A percentile compares a stretch with the other conserved stretches of the same genome.
Evolutionary conservation across 345 rosid species (phyloP).

Genomic region (Barbarea vulgaris): DNA sequence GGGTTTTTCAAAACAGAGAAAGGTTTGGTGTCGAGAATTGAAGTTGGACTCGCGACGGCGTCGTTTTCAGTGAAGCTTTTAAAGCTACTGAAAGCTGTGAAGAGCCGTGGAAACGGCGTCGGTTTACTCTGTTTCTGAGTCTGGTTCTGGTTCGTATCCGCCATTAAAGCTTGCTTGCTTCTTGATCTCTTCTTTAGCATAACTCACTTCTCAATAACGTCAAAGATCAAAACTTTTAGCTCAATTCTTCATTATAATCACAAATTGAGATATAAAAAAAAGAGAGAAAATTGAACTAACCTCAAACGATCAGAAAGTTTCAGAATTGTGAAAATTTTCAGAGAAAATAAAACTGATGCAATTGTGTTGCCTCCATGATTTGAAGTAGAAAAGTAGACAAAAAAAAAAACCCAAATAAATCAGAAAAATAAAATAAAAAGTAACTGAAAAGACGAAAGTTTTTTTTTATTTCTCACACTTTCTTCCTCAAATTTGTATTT

Average conservation of each 20-base stretch:
- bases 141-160: slow-evolving; percentile 51
- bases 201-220: slow-evolving; percentile 24
- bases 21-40: slow-evolving; percentile 80
- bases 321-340: not conserved
- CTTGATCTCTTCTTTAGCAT: slow-evolving; percentile 52
- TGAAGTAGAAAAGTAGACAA: slow-evolving; percentile 8
- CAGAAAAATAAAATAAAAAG: slow-evolving; percentile 19
- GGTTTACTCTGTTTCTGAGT: slow-evolving; percentile 51
- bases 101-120: slow-evolving; percentile 65
- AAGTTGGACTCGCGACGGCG: slow-evolving; percentile 74
- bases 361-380: slow-evolving; percentile 38
- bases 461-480: slow-evolving; percentile 34
- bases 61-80: slow-evolving; percentile 57
- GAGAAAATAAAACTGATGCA: slow-evolving; percentile 24
- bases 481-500: slow-evolving; percentile 9
- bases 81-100: slow-evolving; percentile 56
- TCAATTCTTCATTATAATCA: not conserved
- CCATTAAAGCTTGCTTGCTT: slow-evolving; percentile 53
- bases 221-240: not conserved
- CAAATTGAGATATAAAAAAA: not conserved
- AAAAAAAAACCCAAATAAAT: not conserved
- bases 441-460: slow-evolving; percentile 36
- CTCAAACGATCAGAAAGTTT: slow-evolving; percentile 14
- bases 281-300: slow-evolving; percentile 9
- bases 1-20: slow-evolving; percentile 70